These are phyloP conservation scores for Cudoniella acicularis DNA, from an alignment of 495 filamentous ascomycete genomes.

Conservation along the genomic window DNA sequence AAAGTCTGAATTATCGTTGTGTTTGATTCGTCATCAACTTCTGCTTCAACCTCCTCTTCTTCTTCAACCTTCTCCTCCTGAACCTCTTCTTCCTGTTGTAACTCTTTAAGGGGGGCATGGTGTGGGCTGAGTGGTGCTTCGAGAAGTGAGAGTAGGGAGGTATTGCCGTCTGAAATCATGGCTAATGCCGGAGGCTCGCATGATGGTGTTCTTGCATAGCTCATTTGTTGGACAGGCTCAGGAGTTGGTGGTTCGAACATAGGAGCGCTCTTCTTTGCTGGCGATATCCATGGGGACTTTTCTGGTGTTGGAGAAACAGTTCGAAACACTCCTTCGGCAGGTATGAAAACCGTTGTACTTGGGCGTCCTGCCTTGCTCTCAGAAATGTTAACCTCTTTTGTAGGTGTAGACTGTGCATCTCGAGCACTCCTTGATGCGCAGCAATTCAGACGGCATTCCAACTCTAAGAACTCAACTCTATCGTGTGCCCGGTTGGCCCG, in stretches of 20 bases:
- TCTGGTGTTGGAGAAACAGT: constrained; percentile 31
- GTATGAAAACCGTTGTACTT: constrained; percentile 38
- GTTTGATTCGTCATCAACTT: not conserved
- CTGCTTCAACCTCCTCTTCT: constrained; percentile 5
- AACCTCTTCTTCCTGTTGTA: no score
- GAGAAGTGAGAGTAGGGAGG: constrained; percentile 53
- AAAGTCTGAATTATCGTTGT: constrained; percentile 14
- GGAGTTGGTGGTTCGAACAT: not conserved
- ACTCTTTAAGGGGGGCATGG: not conserved
- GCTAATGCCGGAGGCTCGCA: constrained; percentile 48
- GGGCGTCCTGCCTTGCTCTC: not conserved
- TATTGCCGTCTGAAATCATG: constrained; percentile 36
- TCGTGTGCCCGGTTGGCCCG: constrained; percentile 65
- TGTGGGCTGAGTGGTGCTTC: constrained; percentile 40
- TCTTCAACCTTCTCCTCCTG: not conserved
- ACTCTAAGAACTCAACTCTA: constrained; percentile 74
- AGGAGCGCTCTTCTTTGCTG: constrained; percentile 13
- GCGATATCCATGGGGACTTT: constrained; percentile 22
- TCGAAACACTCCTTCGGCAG: constrained; percentile 48
- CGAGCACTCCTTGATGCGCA: constrained; percentile 50
- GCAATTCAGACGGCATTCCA: constrained; percentile 72
- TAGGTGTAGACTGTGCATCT: not conserved
- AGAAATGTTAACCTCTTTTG: not conserved
- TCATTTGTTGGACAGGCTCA: not conserved
- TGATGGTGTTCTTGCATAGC: constrained; percentile 44